phyloP scores from a whole-genome alignment of 768 basidiomycete genomes.

The Filobasidium wieringae region DNA sequence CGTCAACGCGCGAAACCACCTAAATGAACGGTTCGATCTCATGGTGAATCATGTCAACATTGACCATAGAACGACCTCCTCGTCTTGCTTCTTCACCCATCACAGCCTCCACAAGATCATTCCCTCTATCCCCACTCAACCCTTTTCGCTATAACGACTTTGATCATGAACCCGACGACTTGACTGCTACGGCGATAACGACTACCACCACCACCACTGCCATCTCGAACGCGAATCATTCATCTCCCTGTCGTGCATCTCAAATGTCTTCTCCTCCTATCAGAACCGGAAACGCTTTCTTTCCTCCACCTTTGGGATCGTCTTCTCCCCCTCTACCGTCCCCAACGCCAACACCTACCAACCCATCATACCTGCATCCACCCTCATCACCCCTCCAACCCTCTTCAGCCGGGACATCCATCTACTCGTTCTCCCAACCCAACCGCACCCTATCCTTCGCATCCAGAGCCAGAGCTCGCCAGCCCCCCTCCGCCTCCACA shows the following conservation, averaged over 20 bases:
- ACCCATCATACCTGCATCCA: neutral
- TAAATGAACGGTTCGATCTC: too few species aligned
- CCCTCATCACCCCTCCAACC: neutral
- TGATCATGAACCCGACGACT: neutral
- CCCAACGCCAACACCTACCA: neutral
- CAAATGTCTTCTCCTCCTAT: neutral
- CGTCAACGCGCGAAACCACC: too few species aligned
- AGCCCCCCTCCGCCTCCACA: neutral
- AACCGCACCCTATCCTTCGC: neutral
- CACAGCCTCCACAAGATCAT: too few species aligned
- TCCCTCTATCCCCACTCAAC: neutral
- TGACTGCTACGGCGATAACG: neutral
- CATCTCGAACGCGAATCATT: neutral
- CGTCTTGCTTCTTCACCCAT: too few species aligned
- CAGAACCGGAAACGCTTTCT: neutral
- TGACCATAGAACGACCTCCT: too few species aligned
- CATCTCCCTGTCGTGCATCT: too few species aligned
- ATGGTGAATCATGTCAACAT: too few species aligned
- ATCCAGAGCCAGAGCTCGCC: neutral
- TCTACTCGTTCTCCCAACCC: neutral
- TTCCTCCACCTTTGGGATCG: neutral
- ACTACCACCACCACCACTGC: neutral
- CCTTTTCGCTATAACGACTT: neutral
- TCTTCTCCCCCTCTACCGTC: neutral
- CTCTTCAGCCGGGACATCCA: neutral